Evolutionary conservation across 2,329 filamentous ascomycete species (phyloP).

Genomic region (Scedosporium minutisporum): DNA sequence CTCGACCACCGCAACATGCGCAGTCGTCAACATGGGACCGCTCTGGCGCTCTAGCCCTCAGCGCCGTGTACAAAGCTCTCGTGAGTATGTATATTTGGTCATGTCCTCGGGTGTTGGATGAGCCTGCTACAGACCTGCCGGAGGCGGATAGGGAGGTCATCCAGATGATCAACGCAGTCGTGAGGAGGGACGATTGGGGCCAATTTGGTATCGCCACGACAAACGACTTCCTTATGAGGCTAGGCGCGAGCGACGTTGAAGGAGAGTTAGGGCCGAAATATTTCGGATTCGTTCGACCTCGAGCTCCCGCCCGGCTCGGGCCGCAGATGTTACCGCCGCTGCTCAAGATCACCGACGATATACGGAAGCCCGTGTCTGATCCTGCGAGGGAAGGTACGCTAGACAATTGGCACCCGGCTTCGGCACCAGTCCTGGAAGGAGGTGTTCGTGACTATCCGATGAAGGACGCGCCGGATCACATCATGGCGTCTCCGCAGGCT

Average conservation of each 20-base stretch:
- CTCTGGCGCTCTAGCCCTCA: slow-evolving; percentile 19
- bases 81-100: slow-evolving; percentile 38
- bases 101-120: slow-evolving; percentile 35
- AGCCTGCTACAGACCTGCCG: slow-evolving; percentile 28
- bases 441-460: not conserved
- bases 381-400: not conserved
- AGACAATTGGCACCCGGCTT: slow-evolving; percentile 9
- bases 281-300: slow-evolving; percentile 4
- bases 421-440: slow-evolving; percentile 8
- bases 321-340: slow-evolving; percentile 2
- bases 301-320: slow-evolving; percentile 4
- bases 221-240: slow-evolving; percentile 37
- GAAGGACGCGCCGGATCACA: slow-evolving; percentile 8
- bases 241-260: slow-evolving; percentile 29
- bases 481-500: slow-evolving; percentile 20
- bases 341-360: slow-evolving; percentile 7
- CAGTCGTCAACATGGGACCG: slow-evolving; percentile 1
- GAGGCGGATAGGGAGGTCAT: slow-evolving; percentile 35
- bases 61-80: slow-evolving; percentile 40
- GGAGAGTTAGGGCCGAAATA: not conserved
- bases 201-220: slow-evolving; percentile 35
- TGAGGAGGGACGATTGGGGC: slow-evolving; percentile 37
- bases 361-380: slow-evolving; percentile 3
- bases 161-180: slow-evolving; percentile 31
- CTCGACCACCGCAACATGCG: slow-evolving; percentile 9